Conservation (phyloP, 202 grass and related monocot species). For the Zizania palustris region DNA sequence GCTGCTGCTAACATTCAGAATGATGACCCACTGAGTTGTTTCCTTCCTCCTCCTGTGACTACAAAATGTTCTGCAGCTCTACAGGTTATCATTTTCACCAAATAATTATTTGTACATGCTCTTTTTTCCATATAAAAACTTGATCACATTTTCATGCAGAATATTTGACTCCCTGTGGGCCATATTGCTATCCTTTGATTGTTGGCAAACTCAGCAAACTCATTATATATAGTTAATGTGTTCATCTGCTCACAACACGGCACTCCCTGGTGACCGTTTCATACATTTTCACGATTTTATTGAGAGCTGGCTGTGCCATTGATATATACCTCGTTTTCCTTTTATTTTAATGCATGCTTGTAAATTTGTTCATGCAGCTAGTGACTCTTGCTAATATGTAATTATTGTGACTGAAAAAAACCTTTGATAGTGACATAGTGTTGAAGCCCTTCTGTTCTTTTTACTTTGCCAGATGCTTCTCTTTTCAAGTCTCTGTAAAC, state of each 20-base stretch:
- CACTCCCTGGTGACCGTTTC: neutral
- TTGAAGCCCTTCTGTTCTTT: neutral
- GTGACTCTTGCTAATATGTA: neutral
- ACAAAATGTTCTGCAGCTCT: slow-evolving; percentile 69
- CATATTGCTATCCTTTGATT: neutral
- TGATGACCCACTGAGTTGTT: slow-evolving; percentile 55
- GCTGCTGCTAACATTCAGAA: slow-evolving; percentile 51
- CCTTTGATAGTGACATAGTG: neutral
- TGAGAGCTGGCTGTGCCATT: slow-evolving; percentile 4
- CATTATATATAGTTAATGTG: neutral
- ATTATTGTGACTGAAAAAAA: slow-evolving; percentile 14
- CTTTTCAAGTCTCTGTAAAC: slow-evolving; percentile 13
- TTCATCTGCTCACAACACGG: neutral
- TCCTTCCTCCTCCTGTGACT: slow-evolving; percentile 60
- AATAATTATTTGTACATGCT: neutral
- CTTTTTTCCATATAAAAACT: slow-evolving; percentile 14
- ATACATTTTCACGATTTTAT: neutral
- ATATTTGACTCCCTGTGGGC: neutral
- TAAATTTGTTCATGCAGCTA: neutral
- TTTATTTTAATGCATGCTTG: slow-evolving; percentile 1
- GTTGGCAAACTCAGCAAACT: neutral
- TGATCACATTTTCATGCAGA: slow-evolving; percentile 13
- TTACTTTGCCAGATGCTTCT: neutral
- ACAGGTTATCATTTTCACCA: slow-evolving; percentile 57
- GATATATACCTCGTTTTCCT: neutral